Evolutionary conservation across 2,329 filamentous ascomycete species (phyloP), one percentile per base, ranked within the genome.

Genomic region (Aspergillus felis): DNA sequence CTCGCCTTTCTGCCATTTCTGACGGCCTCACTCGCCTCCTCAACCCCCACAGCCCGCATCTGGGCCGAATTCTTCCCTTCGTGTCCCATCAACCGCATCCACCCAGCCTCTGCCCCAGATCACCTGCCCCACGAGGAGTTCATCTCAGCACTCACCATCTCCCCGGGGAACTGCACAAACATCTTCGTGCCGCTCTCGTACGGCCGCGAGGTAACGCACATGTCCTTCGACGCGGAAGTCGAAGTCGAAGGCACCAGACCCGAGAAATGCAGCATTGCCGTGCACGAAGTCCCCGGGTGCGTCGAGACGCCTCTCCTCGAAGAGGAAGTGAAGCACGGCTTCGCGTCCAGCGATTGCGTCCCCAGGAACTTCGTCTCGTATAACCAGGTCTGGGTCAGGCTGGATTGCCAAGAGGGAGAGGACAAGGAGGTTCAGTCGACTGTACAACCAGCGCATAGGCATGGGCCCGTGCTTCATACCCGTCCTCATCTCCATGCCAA

Each of bases 231-330:
- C 20, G 65, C 67, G 2, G 65, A 69, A 32, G 54, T 67, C 2
- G 53, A 44, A 35, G 29, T 35, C 32, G 12, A 17, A 14, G 32
- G 4, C 12, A 6, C 58, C 41, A 53, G 61, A 9, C 54, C 58
- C 44, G 60, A 64, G 20, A 56, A 58, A 17, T 74, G 72, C 62
- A 69, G 66, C 14, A 66, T 74, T 55, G 66, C 70, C 27, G 54
- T 74, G 1, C 68, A 73, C 55, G 71, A 74, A 47, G 63, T 68
- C 0, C 68, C 71, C 0, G 70, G 64, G 2, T 74, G 72, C 44
- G 57, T 66, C 5, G 69, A 72, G 42, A 51, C 58, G 3, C 67
- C 71, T 1, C 61, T 74, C 0, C 58, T 74, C 49, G 59, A 49
- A 22, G 55, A 66, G 27, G 58, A 63, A 8, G 54, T 72, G 1